phyloP scores from a whole-genome alignment of 805 yeast genomes.

The Lipomyces spencermartinsiae region DNA sequence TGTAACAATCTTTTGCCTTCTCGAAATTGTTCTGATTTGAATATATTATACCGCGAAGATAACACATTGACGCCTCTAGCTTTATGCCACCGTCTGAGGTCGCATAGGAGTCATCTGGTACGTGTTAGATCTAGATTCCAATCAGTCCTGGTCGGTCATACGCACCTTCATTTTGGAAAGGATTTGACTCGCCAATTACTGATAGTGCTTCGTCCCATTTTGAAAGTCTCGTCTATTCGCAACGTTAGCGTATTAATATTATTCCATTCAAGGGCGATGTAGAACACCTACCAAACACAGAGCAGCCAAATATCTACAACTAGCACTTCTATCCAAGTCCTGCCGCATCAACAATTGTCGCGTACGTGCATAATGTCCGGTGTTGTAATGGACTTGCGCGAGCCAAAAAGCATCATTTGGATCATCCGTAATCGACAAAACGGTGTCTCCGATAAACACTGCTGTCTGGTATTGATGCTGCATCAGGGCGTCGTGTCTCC shows the following conservation, averaged over 20 bases:
- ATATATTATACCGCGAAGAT: constrained; percentile 80
- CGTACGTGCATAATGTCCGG: constrained; percentile 80
- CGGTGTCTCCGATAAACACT: constrained; percentile 89
- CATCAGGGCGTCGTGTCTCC: constrained; percentile 93
- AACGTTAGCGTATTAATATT: neutral
- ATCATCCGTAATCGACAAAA: constrained; percentile 77
- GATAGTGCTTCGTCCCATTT: constrained; percentile 89
- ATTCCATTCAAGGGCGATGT: no score
- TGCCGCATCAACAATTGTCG: constrained; percentile 67
- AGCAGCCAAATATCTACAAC: constrained; percentile 83
- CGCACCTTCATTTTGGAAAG: constrained; percentile 56
- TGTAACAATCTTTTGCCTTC: constrained; percentile 82
- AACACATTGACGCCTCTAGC: constrained; percentile 86
- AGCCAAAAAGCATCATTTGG: constrained; percentile 96
- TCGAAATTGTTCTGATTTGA: constrained; percentile 84
- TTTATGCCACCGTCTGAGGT: constrained; percentile 80
- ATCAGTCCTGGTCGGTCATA: neutral
- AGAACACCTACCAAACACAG: constrained; percentile 55
- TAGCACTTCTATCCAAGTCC: constrained; percentile 61
- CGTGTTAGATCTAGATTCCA: neutral
- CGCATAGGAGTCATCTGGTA: constrained; percentile 1
- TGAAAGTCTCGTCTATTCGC: constrained; percentile 59
- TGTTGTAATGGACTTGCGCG: constrained; percentile 83
- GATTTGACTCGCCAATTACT: constrained; percentile 80
- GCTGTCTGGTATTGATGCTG: constrained; percentile 93